phyloP scores from a whole-genome alignment of 768 basidiomycete genomes.

The Xerocomellus dryophilus region DNA sequence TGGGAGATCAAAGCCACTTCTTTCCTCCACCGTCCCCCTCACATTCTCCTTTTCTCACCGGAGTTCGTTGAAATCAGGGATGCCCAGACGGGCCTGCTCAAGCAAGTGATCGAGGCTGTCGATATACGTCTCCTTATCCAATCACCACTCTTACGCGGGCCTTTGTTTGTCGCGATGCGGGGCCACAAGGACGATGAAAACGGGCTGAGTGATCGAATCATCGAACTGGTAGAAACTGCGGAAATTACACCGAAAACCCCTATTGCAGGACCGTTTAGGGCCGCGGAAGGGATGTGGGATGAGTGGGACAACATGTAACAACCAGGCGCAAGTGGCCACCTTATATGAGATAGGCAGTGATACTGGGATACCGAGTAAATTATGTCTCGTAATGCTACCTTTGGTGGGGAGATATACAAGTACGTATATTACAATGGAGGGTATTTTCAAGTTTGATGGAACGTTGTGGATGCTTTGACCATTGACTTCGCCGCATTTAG shows the following conservation, averaged over 20 bases:
- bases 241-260: conserved; percentile 46
- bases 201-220: conserved; percentile 58
- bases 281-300: conserved; percentile 48
- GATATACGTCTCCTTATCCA: conserved; percentile 66
- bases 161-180: conserved; percentile 62
- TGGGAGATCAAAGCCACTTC: conserved; percentile 74
- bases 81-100: conserved; percentile 58
- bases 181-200: conserved; percentile 55
- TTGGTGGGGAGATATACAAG: conserved; percentile 3
- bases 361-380: conserved; percentile 12
- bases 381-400: conserved; percentile 9
- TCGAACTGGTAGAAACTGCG: conserved; percentile 67
- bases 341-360: background rate
- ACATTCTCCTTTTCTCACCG: conserved; percentile 70
- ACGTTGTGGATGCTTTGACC: background rate
- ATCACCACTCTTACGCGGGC: conserved; percentile 34
- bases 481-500: background rate
- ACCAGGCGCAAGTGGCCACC: background rate
- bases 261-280: conserved; percentile 12
- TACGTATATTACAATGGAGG: conserved; percentile 6
- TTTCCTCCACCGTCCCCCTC: conserved; percentile 57
- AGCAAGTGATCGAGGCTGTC: conserved; percentile 76
- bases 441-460: background rate
- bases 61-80: conserved; percentile 76
- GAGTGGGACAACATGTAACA: conserved; percentile 72